Percentiles rank a stretch among this genome's conserved stretches.
These are phyloP conservation scores for Nidula niveotomentosa DNA, from an alignment of 1,284 basidiomycete genomes.

Conservation along the genomic window DNA sequence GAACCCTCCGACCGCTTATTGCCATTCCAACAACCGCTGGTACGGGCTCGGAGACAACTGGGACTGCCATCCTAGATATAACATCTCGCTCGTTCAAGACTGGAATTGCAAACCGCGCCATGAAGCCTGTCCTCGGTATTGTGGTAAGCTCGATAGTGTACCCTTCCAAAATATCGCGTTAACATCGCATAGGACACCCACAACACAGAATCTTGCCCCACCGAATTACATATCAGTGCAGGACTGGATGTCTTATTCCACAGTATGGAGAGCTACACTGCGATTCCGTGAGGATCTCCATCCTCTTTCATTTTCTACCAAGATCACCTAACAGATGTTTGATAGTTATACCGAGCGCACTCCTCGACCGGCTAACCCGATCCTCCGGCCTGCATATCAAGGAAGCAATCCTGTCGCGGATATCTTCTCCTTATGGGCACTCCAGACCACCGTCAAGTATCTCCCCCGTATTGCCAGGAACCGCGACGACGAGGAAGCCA, in stretches of 20 bases:
- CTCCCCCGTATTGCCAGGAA: conserved; percentile 88
- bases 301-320: conserved; percentile 4
- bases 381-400: conserved; percentile 91
- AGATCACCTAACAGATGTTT: not conserved
- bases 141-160: conserved; percentile 38
- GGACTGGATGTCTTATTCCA: conserved; percentile 96
- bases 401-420: conserved; percentile 96
- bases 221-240: conserved; percentile 86
- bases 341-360: conserved; percentile 84
- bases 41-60: conserved; percentile 97
- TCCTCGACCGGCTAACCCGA: conserved; percentile 89
- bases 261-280: conserved; percentile 91
- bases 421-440: conserved; percentile 95
- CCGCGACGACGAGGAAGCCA: conserved; percentile 79
- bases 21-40: conserved; percentile 96
- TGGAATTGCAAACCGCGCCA: conserved; percentile 89
- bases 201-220: conserved; percentile 85
- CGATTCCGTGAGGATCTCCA: conserved; percentile 65
- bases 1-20: conserved; percentile 82
- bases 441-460: conserved; percentile 89
- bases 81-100: conserved; percentile 93
- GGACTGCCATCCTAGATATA: conserved; percentile 96
- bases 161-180: not conserved
- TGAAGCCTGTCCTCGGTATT: conserved; percentile 90
- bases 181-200: conserved; percentile 59